These are phyloP conservation scores for Casuarina cunninghamiana DNA, from an alignment of 306 rosid species.

Conservation along the genomic window DNA sequence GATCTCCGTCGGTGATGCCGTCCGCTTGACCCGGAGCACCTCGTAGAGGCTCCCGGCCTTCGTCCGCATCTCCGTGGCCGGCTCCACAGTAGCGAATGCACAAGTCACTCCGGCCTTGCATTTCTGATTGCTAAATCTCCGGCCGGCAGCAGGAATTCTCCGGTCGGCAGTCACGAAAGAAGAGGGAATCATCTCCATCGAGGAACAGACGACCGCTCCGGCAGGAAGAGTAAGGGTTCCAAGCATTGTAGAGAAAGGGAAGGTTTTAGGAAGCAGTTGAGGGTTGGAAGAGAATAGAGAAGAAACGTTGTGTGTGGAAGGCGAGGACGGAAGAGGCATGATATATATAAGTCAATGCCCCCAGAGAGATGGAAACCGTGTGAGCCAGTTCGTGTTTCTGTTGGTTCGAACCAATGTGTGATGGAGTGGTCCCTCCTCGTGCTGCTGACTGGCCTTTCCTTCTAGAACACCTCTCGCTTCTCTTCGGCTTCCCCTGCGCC, in stretches of 20 bases:
- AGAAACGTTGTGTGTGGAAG: neutral
- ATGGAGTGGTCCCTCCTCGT: neutral
- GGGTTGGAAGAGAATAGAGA: neutral
- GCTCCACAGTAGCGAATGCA: constrained; percentile 16
- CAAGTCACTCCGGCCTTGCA: constrained; percentile 1
- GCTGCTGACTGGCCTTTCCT: constrained; percentile 19
- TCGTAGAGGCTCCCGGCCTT: constrained; percentile 40
- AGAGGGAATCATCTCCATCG: constrained; percentile 8
- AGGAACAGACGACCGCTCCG: neutral
- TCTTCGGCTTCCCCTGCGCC: too few species aligned
- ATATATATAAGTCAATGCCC: constrained; percentile 12
- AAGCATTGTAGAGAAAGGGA: constrained; percentile 22
- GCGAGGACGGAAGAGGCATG: too few species aligned
- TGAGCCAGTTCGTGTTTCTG: neutral
- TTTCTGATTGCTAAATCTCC: neutral
- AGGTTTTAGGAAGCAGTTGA: neutral
- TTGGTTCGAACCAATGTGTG: neutral
- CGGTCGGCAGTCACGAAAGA: neutral
- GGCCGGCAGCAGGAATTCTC: neutral
- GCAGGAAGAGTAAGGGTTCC: constrained; percentile 21
- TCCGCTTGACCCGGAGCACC: constrained; percentile 35
- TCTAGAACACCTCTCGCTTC: constrained; percentile 8
- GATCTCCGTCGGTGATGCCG: constrained; percentile 51
- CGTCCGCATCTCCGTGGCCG: neutral
- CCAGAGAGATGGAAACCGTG: neutral